These are phyloP conservation scores for Mortierella alpina DNA, from an alignment of 192 early-diverging fungal species.

Conservation along the genomic window DNA sequence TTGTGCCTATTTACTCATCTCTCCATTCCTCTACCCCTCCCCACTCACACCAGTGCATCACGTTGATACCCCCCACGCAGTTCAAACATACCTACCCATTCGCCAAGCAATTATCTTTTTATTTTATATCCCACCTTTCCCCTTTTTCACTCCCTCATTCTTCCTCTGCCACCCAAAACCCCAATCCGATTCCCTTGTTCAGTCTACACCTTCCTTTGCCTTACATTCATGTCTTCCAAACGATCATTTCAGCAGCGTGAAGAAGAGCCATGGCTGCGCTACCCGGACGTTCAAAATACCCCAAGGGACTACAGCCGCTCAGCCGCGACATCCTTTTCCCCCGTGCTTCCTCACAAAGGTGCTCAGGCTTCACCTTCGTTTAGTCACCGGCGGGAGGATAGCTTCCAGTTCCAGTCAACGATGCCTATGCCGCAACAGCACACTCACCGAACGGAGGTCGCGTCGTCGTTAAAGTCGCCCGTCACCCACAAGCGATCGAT, in stretches of 20 bases:
- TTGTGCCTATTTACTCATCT: background rate
- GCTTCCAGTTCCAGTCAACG: background rate
- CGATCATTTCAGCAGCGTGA: conserved; percentile 31
- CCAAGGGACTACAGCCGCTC: conserved; percentile 19
- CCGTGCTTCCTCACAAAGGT: background rate
- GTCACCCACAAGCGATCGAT: conserved; percentile 19
- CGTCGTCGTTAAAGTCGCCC: background rate
- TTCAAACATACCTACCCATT: too few relatives aligned
- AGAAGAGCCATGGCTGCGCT: conserved; percentile 45
- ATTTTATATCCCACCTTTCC: background rate
- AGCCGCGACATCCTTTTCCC: background rate
- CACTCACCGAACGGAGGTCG: background rate
- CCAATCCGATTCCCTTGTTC: background rate
- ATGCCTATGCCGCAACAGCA: conserved; percentile 10
- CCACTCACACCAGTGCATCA: background rate
- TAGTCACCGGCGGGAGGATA: background rate
- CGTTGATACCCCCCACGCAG: too few relatives aligned
- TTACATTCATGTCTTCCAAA: conserved; percentile 22
- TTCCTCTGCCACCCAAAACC: background rate
- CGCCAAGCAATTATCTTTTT: background rate
- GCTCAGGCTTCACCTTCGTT: conserved; percentile 1
- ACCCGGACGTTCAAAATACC: conserved; percentile 6
- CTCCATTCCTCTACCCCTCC: background rate
- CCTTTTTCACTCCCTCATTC: background rate
- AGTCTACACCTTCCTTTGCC: background rate